Percentiles rank a stretch among this genome's conserved stretches.
phyloP scores from a whole-genome alignment of 106 monocot species.

The Gastrodia elata region DNA sequence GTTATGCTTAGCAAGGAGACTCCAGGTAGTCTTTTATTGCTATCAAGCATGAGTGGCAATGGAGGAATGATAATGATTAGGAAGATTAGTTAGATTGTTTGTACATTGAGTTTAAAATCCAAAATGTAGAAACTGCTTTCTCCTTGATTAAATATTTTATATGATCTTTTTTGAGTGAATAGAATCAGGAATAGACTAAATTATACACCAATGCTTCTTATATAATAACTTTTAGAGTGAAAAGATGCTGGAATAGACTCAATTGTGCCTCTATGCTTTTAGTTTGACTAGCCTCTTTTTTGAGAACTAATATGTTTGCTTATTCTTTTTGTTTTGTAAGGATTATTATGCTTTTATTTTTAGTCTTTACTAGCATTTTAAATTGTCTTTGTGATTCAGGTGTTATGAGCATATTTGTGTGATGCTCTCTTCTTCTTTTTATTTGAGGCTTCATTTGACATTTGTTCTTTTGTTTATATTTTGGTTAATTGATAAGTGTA shows the following conservation, averaged over 20 bases:
- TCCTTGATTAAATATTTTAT: not conserved
- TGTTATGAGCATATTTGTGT: conserved; percentile 2
- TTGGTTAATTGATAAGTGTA: not conserved
- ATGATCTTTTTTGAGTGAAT: not conserved
- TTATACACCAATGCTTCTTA: not conserved
- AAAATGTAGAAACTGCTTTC: no score
- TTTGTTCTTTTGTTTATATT: not conserved
- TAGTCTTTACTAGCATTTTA: not conserved
- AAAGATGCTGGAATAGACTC: no score
- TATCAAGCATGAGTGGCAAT: not conserved
- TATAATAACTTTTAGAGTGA: no score
- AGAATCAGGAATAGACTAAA: not conserved
- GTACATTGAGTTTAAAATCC: not conserved
- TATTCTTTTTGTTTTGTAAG: not conserved
- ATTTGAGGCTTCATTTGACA: not conserved
- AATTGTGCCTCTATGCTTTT: not conserved
- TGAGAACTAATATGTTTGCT: conserved; percentile 1
- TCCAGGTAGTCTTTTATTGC: no score
- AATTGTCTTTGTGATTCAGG: not conserved
- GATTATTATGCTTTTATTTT: not conserved
- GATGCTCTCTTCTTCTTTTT: not conserved
- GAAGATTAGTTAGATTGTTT: not conserved
- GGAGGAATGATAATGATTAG: not conserved
- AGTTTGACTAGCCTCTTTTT: not conserved
- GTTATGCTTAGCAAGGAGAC: no score